These are phyloP conservation scores for Rhizopogon vulgaris DNA, from an alignment of 768 basidiomycete species.

Conservation along the genomic window DNA sequence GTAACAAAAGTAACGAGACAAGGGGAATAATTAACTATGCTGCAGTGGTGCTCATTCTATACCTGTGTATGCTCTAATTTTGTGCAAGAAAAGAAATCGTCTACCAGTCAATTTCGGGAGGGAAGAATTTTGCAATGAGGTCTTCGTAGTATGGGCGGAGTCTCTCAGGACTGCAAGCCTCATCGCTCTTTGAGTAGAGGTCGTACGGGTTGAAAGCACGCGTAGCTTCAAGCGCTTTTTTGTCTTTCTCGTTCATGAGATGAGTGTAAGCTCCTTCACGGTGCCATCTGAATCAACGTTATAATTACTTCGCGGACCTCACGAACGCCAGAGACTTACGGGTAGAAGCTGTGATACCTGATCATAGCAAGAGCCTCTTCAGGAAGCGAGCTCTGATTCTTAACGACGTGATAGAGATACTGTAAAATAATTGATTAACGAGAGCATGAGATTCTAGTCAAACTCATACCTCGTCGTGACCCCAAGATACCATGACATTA, in stretches of 20 bases:
- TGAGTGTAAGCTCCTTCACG: conserved; percentile 80
- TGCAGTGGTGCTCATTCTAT: not conserved
- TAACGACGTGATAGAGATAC: conserved; percentile 82
- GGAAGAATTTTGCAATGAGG: conserved; percentile 84
- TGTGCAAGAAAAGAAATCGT: conserved; percentile 4
- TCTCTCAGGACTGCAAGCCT: conserved; percentile 50
- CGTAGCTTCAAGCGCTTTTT: conserved; percentile 61
- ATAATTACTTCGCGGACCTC: conserved; percentile 1
- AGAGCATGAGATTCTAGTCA: not conserved
- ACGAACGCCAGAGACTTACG: conserved; percentile 33
- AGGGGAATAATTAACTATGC: conserved; percentile 5
- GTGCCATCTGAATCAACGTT: conserved; percentile 55
- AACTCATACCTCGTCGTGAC: conserved; percentile 77
- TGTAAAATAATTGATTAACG: conserved; percentile 16
- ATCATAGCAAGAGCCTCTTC: conserved; percentile 86
- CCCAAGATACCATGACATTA: conserved; percentile 86
- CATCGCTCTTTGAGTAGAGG: conserved; percentile 85
- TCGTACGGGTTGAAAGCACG: conserved; percentile 92
- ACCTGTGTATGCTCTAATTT: not conserved
- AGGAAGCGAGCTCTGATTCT: conserved; percentile 77
- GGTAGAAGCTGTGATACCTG: conserved; percentile 92
- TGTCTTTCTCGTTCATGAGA: conserved; percentile 69
- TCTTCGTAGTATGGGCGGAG: conserved; percentile 79
- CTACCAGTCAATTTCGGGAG: conserved; percentile 75
- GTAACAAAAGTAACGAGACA: not conserved